Percentiles rank a stretch among this genome's conserved stretches.
Evolutionary conservation across 495 filamentous ascomycete genomes (phyloP).

Genomic region (Xylaria curta): DNA sequence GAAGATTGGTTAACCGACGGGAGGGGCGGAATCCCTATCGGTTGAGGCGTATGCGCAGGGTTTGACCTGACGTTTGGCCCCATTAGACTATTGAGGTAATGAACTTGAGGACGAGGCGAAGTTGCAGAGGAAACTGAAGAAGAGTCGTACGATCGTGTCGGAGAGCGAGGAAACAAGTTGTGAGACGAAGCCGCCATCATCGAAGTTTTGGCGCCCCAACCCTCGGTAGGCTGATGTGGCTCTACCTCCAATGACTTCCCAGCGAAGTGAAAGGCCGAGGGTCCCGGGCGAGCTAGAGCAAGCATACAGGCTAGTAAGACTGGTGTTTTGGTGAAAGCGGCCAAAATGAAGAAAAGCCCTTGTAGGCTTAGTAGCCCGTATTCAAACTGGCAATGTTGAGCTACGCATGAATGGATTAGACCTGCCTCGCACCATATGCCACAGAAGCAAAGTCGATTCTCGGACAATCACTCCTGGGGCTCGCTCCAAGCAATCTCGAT

Average conservation of each 20-base stretch:
- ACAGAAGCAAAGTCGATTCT: slow-evolving; percentile 31
- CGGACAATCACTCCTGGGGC: slow-evolving; percentile 14
- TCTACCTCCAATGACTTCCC: slow-evolving; percentile 22
- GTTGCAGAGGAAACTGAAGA: slow-evolving; percentile 62
- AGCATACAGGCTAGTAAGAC: slow-evolving; percentile 25
- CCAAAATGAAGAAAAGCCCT: slow-evolving; percentile 10
- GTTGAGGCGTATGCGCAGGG: slow-evolving; percentile 46
- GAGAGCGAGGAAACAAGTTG: slow-evolving; percentile 60
- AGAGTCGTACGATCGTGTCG: slow-evolving; percentile 61
- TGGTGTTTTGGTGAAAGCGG: slow-evolving; percentile 3
- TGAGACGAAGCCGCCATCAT: slow-evolving; percentile 62
- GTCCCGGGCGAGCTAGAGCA: slow-evolving; percentile 23
- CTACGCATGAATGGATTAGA: slow-evolving; percentile 27
- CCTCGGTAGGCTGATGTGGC: slow-evolving; percentile 22
- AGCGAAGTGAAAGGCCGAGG: slow-evolving; percentile 26
- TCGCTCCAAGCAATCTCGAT: slow-evolving; percentile 27
- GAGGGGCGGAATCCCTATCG: slow-evolving; percentile 52
- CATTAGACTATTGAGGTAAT: slow-evolving; percentile 56
- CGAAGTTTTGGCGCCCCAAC: slow-evolving; percentile 36
- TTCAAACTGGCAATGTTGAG: slow-evolving; percentile 23
- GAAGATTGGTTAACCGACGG: slow-evolving; percentile 45
- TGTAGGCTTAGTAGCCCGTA: slow-evolving; percentile 14
- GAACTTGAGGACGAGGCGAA: slow-evolving; percentile 55
- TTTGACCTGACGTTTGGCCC: slow-evolving; percentile 46
- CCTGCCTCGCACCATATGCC: slow-evolving; percentile 34